Evolutionary conservation across 73 alveolate species (phyloP), one percentile per base, ranked within the genome.

Genomic region (Durusdinium trenchii): DNA sequence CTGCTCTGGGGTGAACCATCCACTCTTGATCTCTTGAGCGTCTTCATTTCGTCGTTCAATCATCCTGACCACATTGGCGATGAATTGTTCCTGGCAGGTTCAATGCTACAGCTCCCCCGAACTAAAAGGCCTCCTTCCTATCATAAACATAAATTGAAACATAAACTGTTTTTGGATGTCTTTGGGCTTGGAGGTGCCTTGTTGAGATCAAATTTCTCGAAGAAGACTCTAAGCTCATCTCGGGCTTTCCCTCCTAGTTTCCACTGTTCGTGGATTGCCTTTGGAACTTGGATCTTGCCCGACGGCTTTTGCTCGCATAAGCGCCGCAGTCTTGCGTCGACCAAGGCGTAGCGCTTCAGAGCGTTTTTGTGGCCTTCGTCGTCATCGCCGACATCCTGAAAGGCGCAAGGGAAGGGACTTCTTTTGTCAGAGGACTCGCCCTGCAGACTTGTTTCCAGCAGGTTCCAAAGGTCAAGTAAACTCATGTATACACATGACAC

Each of bases 231-330:
- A 10, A 79, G 90, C 64, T 79, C 67, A 20, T 79, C 67, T 43
- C 90, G n/a, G 12, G 10, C 20, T 20, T 47, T 42, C 0, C 90
- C 90, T 3, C 90, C 90, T 0, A 14, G 30, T 20, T 12, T 42
- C 90, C 90, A 79, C 64, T 42, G 40, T 7, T 79, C 67, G 50
- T 79, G 90, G 90, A 79, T 79, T 40, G 14, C 67, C 64, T 43
- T 32, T 16, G 90, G 90, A 40, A 79, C 90, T 12, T 79, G 14
- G 67, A 42, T 1, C 67, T 79, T 79, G 43, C 90, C 90, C 16
- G 46, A 20, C 43, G 67, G 67, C 40, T 79, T 79, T 43, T 46
- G 1, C 64, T 79, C 90, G 16, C 90, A 79, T 7, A 79, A 42
- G 32, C 90, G 46, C 18, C 90, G 46, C 61, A 79, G 85, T 32